Evolutionary conservation across 352 stramenopile genomes (phyloP), one percentile per base, ranked within the genome.

Genomic region (Vaucheria bursata): DNA sequence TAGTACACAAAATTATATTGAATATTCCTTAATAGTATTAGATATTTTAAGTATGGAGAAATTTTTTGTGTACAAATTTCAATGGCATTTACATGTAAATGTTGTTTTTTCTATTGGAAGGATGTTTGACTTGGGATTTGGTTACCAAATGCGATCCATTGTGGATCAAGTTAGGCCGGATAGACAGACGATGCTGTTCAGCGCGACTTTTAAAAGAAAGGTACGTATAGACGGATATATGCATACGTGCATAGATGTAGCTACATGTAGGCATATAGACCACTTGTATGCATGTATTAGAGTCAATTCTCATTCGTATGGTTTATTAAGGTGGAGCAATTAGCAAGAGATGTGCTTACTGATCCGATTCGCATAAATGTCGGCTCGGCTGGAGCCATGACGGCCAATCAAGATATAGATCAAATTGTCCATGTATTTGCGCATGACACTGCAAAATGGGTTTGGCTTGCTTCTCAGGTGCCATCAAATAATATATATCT

Each of bases 151-250:
- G 86, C 91, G 86, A 18, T 88, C 85, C 34, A 92, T 93, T 64
- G 89, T 92, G 73, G 73, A 34, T 1, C 72, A 83, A 59, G 76
- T 72, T 0, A 39, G 76, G 50, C 80, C 80, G 18, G 88, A 94
- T 80, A 87, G 93, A n/a, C 93, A 97, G 85, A 97, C 95, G 80
- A 91, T 93, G 80, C 98, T 99, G 92, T 98, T 98, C 87, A 93
- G 84, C 37, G 94, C 94, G 31, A 98, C 93, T 36, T 98, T 90
- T 45, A 85, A 78, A 66, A 53, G 40, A 80, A 97, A 81, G 52
- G 40, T 84, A 6, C 67, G 65, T 72, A 50, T 50, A 50, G 5
- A 50, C n/a, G n/a, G n/a, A n/a, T n/a, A n/a, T n/a, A n/a, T n/a
- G n/a, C n/a, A n/a, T n/a, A n/a, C n/a, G n/a, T n/a, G n/a, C n/a